Evolutionary conservation across 1,284 basidiomycete genomes (phyloP).

Genomic region (Pseudozyma thailandica): DNA sequence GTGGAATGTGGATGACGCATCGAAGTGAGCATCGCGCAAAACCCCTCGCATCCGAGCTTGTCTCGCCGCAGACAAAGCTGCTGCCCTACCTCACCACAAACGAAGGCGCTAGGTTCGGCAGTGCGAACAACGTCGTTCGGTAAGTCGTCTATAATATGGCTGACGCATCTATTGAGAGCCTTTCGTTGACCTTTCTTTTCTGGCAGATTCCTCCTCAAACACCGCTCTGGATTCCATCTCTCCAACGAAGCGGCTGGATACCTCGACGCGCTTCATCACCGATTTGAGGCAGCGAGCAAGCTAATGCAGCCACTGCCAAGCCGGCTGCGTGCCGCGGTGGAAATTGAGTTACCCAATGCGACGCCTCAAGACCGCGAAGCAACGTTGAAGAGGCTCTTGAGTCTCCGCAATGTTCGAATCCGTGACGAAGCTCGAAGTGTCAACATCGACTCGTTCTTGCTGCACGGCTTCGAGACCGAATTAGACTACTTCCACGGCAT

Average conservation of each 20-base stretch:
- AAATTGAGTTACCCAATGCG: not conserved
- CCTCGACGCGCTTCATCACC: slow-evolving; percentile 7
- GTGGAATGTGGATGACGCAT: not conserved
- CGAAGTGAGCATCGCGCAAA: not conserved
- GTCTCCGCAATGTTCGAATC: not conserved
- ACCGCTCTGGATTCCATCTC: not conserved
- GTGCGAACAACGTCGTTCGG: slow-evolving; percentile 6
- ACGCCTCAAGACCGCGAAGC: not conserved
- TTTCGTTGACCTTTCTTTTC: not conserved
- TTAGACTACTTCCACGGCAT: slow-evolving; percentile 5
- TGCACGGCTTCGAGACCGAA: slow-evolving; percentile 14
- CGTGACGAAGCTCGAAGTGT: not conserved
- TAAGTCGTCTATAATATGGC: not conserved
- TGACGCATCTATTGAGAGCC: too few species aligned
- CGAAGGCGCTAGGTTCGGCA: slow-evolving; percentile 11
- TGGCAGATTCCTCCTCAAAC: slow-evolving; percentile 6
- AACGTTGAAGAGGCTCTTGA: not conserved
- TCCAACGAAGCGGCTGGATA: slow-evolving; percentile 1
- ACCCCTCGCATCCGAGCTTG: not conserved
- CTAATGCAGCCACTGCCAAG: slow-evolving; percentile 15
- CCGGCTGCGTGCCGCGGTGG: not conserved
- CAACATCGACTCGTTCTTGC: slow-evolving; percentile 13
- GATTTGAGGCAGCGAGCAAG: slow-evolving; percentile 2
- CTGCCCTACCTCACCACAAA: slow-evolving; percentile 1
- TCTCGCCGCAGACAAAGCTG: not conserved